phyloP scores from a whole-genome alignment of 1,284 basidiomycete genomes.

The Cryptococcus sp. region DNA sequence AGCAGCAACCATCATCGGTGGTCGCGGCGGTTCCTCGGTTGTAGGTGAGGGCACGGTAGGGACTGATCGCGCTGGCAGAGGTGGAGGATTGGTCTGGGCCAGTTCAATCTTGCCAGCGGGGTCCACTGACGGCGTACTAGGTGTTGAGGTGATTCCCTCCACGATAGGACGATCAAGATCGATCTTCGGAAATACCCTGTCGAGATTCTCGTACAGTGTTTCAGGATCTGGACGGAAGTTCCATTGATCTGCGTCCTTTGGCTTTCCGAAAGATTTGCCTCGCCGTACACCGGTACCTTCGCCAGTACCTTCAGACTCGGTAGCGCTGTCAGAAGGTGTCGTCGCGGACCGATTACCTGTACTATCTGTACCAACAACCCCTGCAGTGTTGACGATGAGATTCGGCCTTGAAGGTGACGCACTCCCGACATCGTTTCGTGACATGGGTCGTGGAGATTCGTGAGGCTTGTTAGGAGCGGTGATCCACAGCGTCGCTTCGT shows the following conservation, averaged over 20 bases:
- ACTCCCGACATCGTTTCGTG: conserved; percentile 2
- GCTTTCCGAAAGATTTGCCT: conserved; percentile 41
- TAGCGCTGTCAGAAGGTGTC: conserved; percentile 36
- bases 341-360: conserved; percentile 15
- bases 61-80: conserved; percentile 12
- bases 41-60: background rate
- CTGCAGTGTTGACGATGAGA: conserved; percentile 38
- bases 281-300: conserved; percentile 25
- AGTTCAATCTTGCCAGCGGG: conserved; percentile 30
- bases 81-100: conserved; percentile 47
- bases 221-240: conserved; percentile 89
- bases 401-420: conserved; percentile 34
- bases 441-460: conserved; percentile 2
- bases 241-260: conserved; percentile 59
- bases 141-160: conserved; percentile 69
- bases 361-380: background rate
- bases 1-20: background rate
- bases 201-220: conserved; percentile 88
- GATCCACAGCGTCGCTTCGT: conserved; percentile 45
- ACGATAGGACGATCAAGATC: conserved; percentile 96
- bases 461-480: conserved; percentile 14
- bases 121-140: conserved; percentile 59
- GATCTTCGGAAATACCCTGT: conserved; percentile 94
- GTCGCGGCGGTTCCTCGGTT: background rate
- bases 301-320: conserved; percentile 33